Evolutionary conservation across 805 yeast species (phyloP), one percentile per base, ranked within the genome.

Genomic region (Starmerella kuoi): DNA sequence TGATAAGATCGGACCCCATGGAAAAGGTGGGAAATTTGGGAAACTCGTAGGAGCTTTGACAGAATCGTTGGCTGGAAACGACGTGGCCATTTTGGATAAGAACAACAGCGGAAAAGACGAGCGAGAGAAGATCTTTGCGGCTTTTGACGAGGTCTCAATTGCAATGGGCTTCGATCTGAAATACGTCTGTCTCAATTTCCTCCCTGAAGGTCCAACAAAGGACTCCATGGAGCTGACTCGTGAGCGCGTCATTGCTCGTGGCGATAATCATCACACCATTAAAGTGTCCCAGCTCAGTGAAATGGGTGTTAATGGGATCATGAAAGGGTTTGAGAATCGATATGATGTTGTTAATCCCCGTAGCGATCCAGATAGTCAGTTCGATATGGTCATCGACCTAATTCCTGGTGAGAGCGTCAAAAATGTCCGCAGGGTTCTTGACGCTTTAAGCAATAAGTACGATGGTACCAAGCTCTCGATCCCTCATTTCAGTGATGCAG

Each of bases 201-300:
- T 77, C 6, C 68, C 72, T 0, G 58, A 62, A 2, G 63, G 61
- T 2, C 39, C 60, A n/a, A 53, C 60, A 12, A 46, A 56, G 1
- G 51, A 59, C 4, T 51, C 77, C 1, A 71, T 74, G 70, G 51
- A 64, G 2, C 45, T 76, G 0, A 82, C 95, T 0, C 59, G 63
- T 7, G 58, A 64, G 0, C 67, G 96, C 42, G 79, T 88, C 0
- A 37, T 66, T 5, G 55, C 56, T 2, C 69, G 98, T 52, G 96
- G 95, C 2, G 86, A 86, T 55, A 79, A 82, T 49, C 98, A 91
- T 58, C 95, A 82, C 58, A 75, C 87, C 2, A 82, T 91, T 30
- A 76, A 79, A 49, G 25, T 38, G 12, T 28, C 42, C 8, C 54
- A 61, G 3, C 67, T 70, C 42, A 75, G 77, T 8, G 64, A 65